phyloP scores from a whole-genome alignment of 768 basidiomycete genomes.

The Mycena indigotica region DNA sequence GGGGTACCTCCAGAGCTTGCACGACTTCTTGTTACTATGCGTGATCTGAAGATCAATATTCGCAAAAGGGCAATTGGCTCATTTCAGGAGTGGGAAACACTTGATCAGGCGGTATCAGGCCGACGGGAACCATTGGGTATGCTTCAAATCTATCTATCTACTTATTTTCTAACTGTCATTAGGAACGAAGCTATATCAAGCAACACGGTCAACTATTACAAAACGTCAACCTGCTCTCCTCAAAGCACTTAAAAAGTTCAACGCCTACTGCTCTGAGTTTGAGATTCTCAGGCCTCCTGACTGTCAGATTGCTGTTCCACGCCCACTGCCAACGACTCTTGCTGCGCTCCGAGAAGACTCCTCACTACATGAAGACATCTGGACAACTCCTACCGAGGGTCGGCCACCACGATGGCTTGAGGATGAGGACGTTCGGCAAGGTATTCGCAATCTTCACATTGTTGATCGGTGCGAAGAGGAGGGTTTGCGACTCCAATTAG shows the following conservation, averaged over 20 bases:
- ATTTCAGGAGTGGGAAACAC: constrained; percentile 41
- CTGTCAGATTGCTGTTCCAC: too few relatives aligned
- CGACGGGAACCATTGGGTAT: too few relatives aligned
- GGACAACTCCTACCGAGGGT: constrained; percentile 27
- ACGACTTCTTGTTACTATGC: constrained; percentile 33
- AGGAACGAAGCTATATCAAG: constrained; percentile 40
- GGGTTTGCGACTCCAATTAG: constrained; percentile 10
- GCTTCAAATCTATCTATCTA: neutral
- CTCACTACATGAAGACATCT: constrained; percentile 39
- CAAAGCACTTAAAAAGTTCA: constrained; percentile 33
- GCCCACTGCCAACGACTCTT: constrained; percentile 36
- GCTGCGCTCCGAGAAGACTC: constrained; percentile 26
- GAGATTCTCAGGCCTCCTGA: constrained; percentile 20
- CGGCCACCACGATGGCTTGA: too few relatives aligned
- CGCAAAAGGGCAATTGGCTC: constrained; percentile 33
- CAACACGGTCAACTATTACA: constrained; percentile 32
- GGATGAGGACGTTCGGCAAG: constrained; percentile 31
- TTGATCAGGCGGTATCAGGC: constrained; percentile 39
- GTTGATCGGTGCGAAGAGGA: constrained; percentile 31
- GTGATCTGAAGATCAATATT: constrained; percentile 43
- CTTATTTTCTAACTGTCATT: neutral
- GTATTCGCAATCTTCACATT: constrained; percentile 32
- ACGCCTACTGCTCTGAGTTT: constrained; percentile 29
- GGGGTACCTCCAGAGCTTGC: constrained; percentile 33
- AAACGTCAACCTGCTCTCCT: constrained; percentile 33